These are phyloP conservation scores for Austroboletus festivus DNA, from an alignment of 768 basidiomycete species.

Conservation along the genomic window DNA sequence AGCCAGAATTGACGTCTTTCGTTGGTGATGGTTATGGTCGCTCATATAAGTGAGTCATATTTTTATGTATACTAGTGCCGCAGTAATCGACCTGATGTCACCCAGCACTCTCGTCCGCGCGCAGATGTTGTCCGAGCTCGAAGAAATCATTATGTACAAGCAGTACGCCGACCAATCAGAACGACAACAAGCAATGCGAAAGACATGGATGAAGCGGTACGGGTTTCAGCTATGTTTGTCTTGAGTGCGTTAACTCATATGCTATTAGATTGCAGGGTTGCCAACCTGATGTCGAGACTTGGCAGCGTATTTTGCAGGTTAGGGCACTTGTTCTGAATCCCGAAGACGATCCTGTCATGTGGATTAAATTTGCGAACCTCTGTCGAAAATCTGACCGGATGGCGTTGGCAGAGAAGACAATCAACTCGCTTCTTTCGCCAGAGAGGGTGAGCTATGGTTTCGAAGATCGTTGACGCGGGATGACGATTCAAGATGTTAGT, in stretches of 20 bases:
- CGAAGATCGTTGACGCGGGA: not conserved
- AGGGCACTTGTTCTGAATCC: slow-evolving; percentile 90
- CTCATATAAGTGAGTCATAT: slow-evolving; percentile 79
- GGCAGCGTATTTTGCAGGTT: slow-evolving; percentile 97
- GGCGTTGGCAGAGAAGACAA: slow-evolving; percentile 93
- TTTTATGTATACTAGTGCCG: slow-evolving; percentile 1
- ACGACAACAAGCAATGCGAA: slow-evolving; percentile 83
- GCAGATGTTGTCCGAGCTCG: slow-evolving; percentile 96
- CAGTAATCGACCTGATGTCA: slow-evolving; percentile 13
- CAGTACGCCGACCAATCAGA: slow-evolving; percentile 92
- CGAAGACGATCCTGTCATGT: slow-evolving; percentile 93
- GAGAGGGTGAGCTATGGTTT: slow-evolving; percentile 48
- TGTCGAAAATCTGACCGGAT: slow-evolving; percentile 95
- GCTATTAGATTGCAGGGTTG: slow-evolving; percentile 79
- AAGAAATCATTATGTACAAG: slow-evolving; percentile 96
- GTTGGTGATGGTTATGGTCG: slow-evolving; percentile 97
- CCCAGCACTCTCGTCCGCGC: slow-evolving; percentile 90
- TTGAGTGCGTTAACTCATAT: not conserved
- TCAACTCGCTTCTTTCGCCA: slow-evolving; percentile 83
- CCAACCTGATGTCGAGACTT: slow-evolving; percentile 97
- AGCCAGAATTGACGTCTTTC: slow-evolving; percentile 86
- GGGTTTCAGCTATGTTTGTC: slow-evolving; percentile 6
- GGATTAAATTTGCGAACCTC: slow-evolving; percentile 98
- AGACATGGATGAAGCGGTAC: slow-evolving; percentile 97
- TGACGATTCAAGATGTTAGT: slow-evolving; percentile 21